These are phyloP conservation scores for Macroventuria anomochaeta DNA, from an alignment of 2,329 filamentous ascomycete species.

Conservation along the genomic window DNA sequence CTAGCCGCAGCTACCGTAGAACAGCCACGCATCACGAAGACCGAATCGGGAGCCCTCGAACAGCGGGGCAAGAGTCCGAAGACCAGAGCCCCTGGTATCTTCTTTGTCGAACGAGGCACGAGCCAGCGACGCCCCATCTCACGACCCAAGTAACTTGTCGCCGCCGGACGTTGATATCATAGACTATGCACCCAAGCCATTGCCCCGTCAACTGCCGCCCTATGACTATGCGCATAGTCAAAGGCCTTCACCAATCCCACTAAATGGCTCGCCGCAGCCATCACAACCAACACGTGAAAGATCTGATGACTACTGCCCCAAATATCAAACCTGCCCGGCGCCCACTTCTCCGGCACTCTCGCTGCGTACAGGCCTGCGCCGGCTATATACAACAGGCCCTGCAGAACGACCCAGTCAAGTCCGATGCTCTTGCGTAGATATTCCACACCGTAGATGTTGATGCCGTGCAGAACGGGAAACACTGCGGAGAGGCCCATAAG, in stretches of 20 bases:
- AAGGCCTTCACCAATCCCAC: constrained; percentile 83
- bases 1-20: background rate
- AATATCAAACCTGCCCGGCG: constrained; percentile 83
- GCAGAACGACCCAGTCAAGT: constrained; percentile 77
- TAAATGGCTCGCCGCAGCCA: constrained; percentile 82
- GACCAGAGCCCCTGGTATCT: too few relatives aligned
- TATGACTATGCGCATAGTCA: constrained; percentile 72
- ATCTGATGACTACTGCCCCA: constrained; percentile 95
- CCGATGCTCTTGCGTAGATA: constrained; percentile 76
- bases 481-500: constrained; percentile 83
- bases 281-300: constrained; percentile 87
- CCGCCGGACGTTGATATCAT: too few relatives aligned
- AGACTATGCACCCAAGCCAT: background rate
- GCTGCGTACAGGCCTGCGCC: constrained; percentile 87
- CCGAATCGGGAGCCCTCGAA: too few relatives aligned
- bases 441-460: constrained; percentile 69
- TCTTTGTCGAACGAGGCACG: too few relatives aligned
- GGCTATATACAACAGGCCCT: constrained; percentile 83
- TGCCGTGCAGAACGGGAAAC: constrained; percentile 80
- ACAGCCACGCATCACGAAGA: background rate
- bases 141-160: too few relatives aligned
- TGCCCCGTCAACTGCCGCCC: background rate
- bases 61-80: too few relatives aligned
- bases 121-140: too few relatives aligned
- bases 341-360: constrained; percentile 81